Base-by-base conservation (phyloP, 2,329 filamentous ascomycete species). In the Fusarium sp. region DNA sequence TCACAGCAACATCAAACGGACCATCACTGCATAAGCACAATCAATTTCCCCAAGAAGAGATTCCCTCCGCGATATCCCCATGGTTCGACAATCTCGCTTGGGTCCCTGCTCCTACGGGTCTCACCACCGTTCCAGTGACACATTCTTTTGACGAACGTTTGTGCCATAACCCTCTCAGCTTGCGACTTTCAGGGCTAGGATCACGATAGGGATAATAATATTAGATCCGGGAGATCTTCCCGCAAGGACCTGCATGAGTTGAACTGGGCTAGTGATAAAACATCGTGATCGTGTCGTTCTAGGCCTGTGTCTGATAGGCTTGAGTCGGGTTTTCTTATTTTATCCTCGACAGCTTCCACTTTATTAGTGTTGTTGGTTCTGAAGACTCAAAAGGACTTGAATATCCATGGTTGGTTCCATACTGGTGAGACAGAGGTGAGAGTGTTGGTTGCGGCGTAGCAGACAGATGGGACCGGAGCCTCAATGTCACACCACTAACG, bases 21-120 rank as follows among this genome's bases (percentile, higher is more conserved):
- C 39, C 54, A 56, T 49, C 30, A 24, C 15, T 28, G 43, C 56
- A 48, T 44, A 41, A 32, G 30, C 37, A 19, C 24, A 55, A 33
- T 7, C 41, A 30, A 30, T 37, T 33, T 15, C 30, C 7, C 37
- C 26, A 22, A 35, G 50, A 24, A 39, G 39, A 50, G 45, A 28
- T n/a, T 37, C 40, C 17, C 52, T 54, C 66, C 66, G 57, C 50
- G 51, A 33, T 68, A 50, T 68, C 46, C 61, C 50, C 66, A 58
- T 69, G 35, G 50, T 53, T 67, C 66, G 66, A 69, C 66, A 70
- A 70, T 69, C 61, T 68, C 63, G 63, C 63, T 68, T 67, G 49
- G n/a, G n/a, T 43, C 50, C 52, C 55, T 24, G 13, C 26, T 24
- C 24, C 24, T 24, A 24, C 24, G 24, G 24, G 37, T 51, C 53